Evolutionary conservation across 805 yeast genomes (phyloP).

Genomic region (Ogataea pignaliae): DNA sequence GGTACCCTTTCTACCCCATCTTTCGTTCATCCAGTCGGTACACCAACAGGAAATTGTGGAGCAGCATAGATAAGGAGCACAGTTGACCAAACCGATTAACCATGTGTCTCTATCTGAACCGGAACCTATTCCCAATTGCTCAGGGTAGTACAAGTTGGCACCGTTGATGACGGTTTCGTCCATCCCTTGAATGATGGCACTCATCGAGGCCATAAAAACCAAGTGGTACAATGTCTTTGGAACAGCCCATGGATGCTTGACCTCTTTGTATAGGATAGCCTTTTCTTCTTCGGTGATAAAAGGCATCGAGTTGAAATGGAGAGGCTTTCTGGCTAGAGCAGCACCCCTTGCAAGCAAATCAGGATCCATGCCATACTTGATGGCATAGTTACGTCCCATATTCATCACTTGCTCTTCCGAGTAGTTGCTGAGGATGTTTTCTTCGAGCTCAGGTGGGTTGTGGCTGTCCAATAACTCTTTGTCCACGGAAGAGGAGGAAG

Average conservation of each 20-base stretch:
- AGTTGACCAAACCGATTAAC: conserved; percentile 60
- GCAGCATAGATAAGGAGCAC: conserved; percentile 68
- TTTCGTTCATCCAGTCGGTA: conserved; percentile 53
- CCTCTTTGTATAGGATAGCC: conserved; percentile 42
- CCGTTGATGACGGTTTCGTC: conserved; percentile 76
- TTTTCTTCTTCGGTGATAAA: conserved; percentile 55
- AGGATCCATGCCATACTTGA: conserved; percentile 48
- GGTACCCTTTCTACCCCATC: conserved; percentile 60
- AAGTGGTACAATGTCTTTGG: conserved; percentile 47
- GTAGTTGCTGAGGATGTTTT: conserved; percentile 52
- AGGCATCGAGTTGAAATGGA: conserved; percentile 52
- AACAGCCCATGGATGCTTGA: conserved; percentile 41
- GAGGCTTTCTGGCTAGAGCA: conserved; percentile 60
- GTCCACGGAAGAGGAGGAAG: background rate
- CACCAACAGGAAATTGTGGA: conserved; percentile 59
- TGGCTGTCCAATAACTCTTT: background rate
- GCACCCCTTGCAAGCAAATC: conserved; percentile 64
- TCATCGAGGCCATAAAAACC: conserved; percentile 65
- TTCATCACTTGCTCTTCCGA: conserved; percentile 59
- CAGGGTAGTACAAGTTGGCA: conserved; percentile 60
- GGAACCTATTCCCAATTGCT: conserved; percentile 45
- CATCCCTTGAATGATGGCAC: conserved; percentile 79
- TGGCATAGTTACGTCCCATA: conserved; percentile 67
- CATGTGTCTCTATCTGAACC: conserved; percentile 47
- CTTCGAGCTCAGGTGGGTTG: conserved; percentile 14